A percentile compares a stretch with the other conserved stretches of the same genome.
These are phyloP conservation scores for Neocallimastix lanati DNA, from an alignment of 192 early-diverging fungal species.

Conservation along the genomic window DNA sequence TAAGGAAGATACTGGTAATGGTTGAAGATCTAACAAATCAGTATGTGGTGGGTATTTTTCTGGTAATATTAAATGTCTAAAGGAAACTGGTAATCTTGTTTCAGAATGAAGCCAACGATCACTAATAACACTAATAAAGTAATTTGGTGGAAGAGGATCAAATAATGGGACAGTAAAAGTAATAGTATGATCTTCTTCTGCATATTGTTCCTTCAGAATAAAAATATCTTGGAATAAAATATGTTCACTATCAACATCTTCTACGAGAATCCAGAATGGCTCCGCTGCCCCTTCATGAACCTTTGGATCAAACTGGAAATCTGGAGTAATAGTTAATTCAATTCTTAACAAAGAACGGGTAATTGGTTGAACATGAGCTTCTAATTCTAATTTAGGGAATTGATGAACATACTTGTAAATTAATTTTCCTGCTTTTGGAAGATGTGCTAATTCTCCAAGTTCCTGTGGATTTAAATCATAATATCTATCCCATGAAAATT, in stretches of 20 bases:
- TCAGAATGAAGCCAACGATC: constrained; percentile 92
- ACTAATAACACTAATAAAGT: constrained; percentile 79
- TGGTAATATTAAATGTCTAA: constrained; percentile 79
- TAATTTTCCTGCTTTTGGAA: constrained; percentile 73
- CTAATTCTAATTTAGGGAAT: constrained; percentile 81
- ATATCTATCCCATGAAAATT: constrained; percentile 88
- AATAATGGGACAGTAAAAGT: constrained; percentile 79
- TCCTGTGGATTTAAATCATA: constrained; percentile 81
- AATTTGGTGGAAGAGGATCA: constrained; percentile 90
- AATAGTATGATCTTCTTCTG: constrained; percentile 61
- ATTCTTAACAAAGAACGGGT: constrained; percentile 78
- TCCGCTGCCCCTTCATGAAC: constrained; percentile 60
- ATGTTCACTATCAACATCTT: constrained; percentile 80
- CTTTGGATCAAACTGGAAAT: constrained; percentile 86
- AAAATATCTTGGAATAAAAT: constrained; percentile 84
- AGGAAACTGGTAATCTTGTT: constrained; percentile 78
- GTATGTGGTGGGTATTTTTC: constrained; percentile 87
- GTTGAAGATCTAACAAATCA: constrained; percentile 83
- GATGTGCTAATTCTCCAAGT: constrained; percentile 73
- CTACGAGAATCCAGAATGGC: constrained; percentile 83
- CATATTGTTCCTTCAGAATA: constrained; percentile 70
- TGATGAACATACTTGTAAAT: constrained; percentile 80
- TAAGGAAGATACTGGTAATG: constrained; percentile 60
- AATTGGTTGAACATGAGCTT: constrained; percentile 80
- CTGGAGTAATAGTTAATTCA: constrained; percentile 79